Evolutionary conservation across 2,329 filamentous ascomycete genomes (phyloP).

Genomic region (Neodidymelliopsis sp.): DNA sequence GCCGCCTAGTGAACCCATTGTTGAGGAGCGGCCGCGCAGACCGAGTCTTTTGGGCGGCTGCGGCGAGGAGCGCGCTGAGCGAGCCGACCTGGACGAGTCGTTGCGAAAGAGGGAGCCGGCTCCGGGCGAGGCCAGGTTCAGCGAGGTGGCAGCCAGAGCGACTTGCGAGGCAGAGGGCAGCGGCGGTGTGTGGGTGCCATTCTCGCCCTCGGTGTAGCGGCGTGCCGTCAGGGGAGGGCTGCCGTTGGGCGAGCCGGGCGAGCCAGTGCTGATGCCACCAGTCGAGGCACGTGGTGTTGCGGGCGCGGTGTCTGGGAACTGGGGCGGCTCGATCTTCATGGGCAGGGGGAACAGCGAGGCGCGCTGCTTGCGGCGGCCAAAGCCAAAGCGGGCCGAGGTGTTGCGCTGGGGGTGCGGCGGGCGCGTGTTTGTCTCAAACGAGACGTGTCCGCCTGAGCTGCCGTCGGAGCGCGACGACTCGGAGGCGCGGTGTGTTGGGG

Average conservation of each 20-base stretch:
- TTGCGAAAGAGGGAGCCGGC: slow-evolving; percentile 62
- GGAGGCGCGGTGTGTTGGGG: slow-evolving; percentile 72
- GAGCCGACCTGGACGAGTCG: slow-evolving; percentile 69
- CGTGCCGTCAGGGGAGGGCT: slow-evolving; percentile 49
- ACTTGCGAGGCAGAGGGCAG: slow-evolving; percentile 62
- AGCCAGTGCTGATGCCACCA: slow-evolving; percentile 46
- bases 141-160: slow-evolving; percentile 57
- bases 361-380: slow-evolving; percentile 75
- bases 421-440: slow-evolving; percentile 43
- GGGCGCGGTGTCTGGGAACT: slow-evolving; percentile 55
- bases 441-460: slow-evolving; percentile 66
- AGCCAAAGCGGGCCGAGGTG: slow-evolving; percentile 73
- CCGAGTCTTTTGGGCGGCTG: slow-evolving; percentile 63
- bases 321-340: slow-evolving; percentile 66
- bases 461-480: slow-evolving; percentile 92
- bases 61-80: slow-evolving; percentile 67
- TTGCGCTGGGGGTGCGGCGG: slow-evolving; percentile 64
- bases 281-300: slow-evolving; percentile 56
- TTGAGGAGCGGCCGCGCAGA: slow-evolving; percentile 82
- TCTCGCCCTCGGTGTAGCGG: slow-evolving; percentile 36
- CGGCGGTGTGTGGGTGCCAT: slow-evolving; percentile 43
- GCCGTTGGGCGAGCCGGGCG: slow-evolving; percentile 43
- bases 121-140: slow-evolving; percentile 56
- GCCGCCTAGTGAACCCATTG: slow-evolving; percentile 81
- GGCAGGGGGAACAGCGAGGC: slow-evolving; percentile 88